phyloP scores from a whole-genome alignment of 2,329 filamentous ascomycete species.

The Raffaelea deltoideospora region DNA sequence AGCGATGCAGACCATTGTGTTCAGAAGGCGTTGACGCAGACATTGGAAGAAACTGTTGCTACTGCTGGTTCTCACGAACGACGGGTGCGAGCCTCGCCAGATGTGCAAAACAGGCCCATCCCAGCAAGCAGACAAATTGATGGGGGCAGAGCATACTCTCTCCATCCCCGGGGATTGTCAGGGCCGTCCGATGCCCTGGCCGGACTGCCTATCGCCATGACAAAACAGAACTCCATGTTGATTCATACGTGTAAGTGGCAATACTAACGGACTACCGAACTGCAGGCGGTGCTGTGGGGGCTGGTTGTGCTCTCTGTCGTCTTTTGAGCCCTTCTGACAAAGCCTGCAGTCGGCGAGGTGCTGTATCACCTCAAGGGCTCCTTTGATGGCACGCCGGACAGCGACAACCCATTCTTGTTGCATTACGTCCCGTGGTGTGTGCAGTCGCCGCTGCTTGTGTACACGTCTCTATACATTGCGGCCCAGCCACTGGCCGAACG shows the following conservation, averaged over 20 bases:
- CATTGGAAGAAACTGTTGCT: too few species aligned
- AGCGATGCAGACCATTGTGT: too few species aligned
- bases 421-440: conserved; percentile 28
- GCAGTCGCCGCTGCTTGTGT: conserved; percentile 27
- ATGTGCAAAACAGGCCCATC: too few species aligned
- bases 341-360: conserved; percentile 24
- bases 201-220: conserved; percentile 8
- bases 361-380: conserved; percentile 31
- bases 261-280: too few species aligned
- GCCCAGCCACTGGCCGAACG: conserved; percentile 30
- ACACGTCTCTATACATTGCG: conserved; percentile 29
- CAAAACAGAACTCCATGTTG: conserved; percentile 10
- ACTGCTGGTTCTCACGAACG: too few species aligned
- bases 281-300: too few species aligned
- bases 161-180: conserved; percentile 7
- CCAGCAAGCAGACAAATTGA: too few species aligned
- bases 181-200: conserved; percentile 8
- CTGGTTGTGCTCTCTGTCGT: background rate
- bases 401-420: conserved; percentile 25
- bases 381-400: conserved; percentile 27
- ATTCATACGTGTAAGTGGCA: conserved; percentile 10
- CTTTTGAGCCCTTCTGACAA: background rate
- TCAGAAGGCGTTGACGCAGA: too few species aligned
- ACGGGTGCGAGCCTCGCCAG: too few species aligned
- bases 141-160: too few species aligned